These are phyloP conservation scores for Paramecium primaurelia DNA, from an alignment of 73 alveolate species.

Conservation along the genomic window DNA sequence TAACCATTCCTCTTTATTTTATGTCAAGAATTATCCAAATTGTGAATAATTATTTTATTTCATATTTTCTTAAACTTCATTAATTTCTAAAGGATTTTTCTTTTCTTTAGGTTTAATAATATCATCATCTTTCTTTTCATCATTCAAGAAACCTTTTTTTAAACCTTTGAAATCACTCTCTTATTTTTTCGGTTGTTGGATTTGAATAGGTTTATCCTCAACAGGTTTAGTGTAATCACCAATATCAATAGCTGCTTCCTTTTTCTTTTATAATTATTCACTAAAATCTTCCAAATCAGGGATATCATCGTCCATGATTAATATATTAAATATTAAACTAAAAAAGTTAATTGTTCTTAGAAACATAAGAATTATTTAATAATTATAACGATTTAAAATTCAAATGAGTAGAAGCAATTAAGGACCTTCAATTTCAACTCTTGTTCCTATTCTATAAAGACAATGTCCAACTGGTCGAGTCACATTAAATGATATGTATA, in stretches of 20 bases:
- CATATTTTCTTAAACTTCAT: constrained; percentile 40
- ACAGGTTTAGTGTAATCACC: constrained; percentile 29
- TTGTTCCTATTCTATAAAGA: constrained; percentile 37
- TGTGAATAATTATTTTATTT: not conserved
- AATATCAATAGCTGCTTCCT: not conserved
- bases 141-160: constrained; percentile 21
- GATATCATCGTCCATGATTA: constrained; percentile 18
- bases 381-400: not conserved
- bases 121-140: not conserved
- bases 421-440: constrained; percentile 7
- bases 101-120: not conserved
- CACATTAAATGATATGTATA: constrained; percentile 53
- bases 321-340: not conserved
- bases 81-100: constrained; percentile 33
- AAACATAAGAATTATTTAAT: not conserved
- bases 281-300: constrained; percentile 45
- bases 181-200: not conserved
- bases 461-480: constrained; percentile 50
- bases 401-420: not conserved
- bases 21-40: not conserved
- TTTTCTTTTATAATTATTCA: not conserved
- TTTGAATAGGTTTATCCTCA: not conserved
- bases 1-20: constrained; percentile 41
- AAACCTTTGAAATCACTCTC: not conserved
- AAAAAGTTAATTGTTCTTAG: not conserved